phyloP scores from a whole-genome alignment of 176 grass and related monocot genomes.

The Typha latifolia region DNA sequence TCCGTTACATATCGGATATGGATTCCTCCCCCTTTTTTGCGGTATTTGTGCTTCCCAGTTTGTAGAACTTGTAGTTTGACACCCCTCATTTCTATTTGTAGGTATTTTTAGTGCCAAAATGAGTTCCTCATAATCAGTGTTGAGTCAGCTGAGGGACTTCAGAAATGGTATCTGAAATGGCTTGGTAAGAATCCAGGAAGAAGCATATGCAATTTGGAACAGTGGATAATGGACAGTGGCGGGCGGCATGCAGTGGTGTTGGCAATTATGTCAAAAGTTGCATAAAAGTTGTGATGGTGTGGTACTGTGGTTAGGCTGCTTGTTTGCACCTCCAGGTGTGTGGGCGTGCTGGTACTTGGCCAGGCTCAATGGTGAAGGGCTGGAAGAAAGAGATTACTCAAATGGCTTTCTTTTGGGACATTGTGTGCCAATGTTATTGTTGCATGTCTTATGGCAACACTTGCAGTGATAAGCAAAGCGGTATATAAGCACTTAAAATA shows the following conservation, averaged over 20 bases:
- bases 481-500: conserved; percentile 16
- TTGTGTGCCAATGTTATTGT: conserved; percentile 78
- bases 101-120: conserved; percentile 70
- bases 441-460: conserved; percentile 64
- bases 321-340: conserved; percentile 68
- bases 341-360: conserved; percentile 82
- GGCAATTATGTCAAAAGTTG: conserved; percentile 43
- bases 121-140: conserved; percentile 60
- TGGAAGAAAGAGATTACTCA: conserved; percentile 47
- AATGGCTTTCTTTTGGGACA: conserved; percentile 84
- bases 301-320: conserved; percentile 67
- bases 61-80: neutral
- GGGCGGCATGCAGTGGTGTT: conserved; percentile 30
- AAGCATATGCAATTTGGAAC: conserved; percentile 27
- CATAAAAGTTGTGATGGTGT: conserved; percentile 28
- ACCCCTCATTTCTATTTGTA: conserved; percentile 7
- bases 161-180: conserved; percentile 29
- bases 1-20: too few species aligned
- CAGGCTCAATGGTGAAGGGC: conserved; percentile 69
- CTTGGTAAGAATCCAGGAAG: conserved; percentile 26
- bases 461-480: conserved; percentile 52
- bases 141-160: conserved; percentile 54
- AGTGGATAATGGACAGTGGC: conserved; percentile 42
- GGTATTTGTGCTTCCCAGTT: too few species aligned
- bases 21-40: too few species aligned